A percentile compares a stretch with the other conserved stretches of the same genome.
Conservation (phyloP, 2,329 filamentous ascomycete genomes). For the Scorias spongiosa region DNA sequence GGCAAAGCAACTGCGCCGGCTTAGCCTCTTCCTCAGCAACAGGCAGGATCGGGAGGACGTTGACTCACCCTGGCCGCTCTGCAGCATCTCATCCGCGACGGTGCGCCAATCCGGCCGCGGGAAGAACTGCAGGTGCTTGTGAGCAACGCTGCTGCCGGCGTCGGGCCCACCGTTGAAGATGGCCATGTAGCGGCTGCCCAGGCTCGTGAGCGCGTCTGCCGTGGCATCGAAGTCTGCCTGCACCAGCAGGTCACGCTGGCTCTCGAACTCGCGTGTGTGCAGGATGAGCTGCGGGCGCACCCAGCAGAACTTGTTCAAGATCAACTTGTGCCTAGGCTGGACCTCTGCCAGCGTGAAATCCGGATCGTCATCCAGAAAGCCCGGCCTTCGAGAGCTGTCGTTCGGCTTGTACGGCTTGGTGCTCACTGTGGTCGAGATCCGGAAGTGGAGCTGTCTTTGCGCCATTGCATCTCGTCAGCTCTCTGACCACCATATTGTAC, state of each 20-base stretch:
- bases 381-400: slow-evolving; percentile 4
- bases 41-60: too few relatives aligned
- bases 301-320: slow-evolving; percentile 24
- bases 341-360: slow-evolving; percentile 17
- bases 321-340: slow-evolving; percentile 19
- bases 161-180: slow-evolving; percentile 33
- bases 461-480: slow-evolving; percentile 1
- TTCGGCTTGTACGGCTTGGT: slow-evolving; percentile 4
- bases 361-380: slow-evolving; percentile 5
- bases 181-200: slow-evolving; percentile 20
- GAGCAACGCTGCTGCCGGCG: slow-evolving; percentile 27
- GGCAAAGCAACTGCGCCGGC: background rate
- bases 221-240: slow-evolving; percentile 21
- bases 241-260: slow-evolving; percentile 25
- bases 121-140: slow-evolving; percentile 32
- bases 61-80: too few relatives aligned
- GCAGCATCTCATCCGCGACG: slow-evolving; percentile 9
- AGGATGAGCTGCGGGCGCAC: slow-evolving; percentile 24
- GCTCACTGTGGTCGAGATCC: slow-evolving; percentile 4
- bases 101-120: slow-evolving; percentile 15
- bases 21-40: too few relatives aligned
- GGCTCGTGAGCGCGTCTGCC: slow-evolving; percentile 21
- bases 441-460: slow-evolving; percentile 4
- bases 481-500: background rate
- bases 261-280: slow-evolving; percentile 24